These are phyloP conservation scores for Coleophoma crateriformis DNA, from an alignment of 2,329 filamentous ascomycete species.

Conservation along the genomic window DNA sequence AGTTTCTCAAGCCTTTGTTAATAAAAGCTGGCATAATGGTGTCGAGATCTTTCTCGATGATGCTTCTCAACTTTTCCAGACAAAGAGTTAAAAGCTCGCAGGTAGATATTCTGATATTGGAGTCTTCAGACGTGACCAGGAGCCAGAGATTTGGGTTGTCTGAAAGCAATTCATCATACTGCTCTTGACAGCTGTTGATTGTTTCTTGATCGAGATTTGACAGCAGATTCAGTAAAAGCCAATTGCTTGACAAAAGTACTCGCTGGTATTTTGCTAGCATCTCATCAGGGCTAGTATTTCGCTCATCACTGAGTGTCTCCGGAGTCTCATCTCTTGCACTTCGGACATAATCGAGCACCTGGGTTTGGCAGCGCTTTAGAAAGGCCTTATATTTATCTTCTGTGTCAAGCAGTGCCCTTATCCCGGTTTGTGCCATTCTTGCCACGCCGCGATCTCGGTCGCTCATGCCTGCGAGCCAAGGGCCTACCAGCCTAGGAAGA, in stretches of 20 bases:
- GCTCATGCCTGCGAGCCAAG: slow-evolving; percentile 88
- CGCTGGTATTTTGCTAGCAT: slow-evolving; percentile 79
- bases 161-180: slow-evolving; percentile 62
- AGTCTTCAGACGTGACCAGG: slow-evolving; percentile 57
- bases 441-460: slow-evolving; percentile 77
- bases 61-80: slow-evolving; percentile 38
- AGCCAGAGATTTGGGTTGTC: slow-evolving; percentile 60
- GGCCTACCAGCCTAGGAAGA: slow-evolving; percentile 70
- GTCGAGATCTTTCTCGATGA: slow-evolving; percentile 43
- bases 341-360: slow-evolving; percentile 77
- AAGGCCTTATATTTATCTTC: slow-evolving; percentile 74
- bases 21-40: slow-evolving; percentile 57
- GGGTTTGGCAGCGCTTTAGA: slow-evolving; percentile 74
- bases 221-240: slow-evolving; percentile 48
- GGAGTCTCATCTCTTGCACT: slow-evolving; percentile 77
- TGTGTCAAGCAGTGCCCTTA: slow-evolving; percentile 70
- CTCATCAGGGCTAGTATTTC: slow-evolving; percentile 78
- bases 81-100: slow-evolving; percentile 46
- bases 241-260: slow-evolving; percentile 55
- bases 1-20: slow-evolving; percentile 65
- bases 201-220: slow-evolving; percentile 44
- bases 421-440: slow-evolving; percentile 70
- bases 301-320: slow-evolving; percentile 81
- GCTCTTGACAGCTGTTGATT: slow-evolving; percentile 50
- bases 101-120: slow-evolving; percentile 42